Base-by-base conservation (phyloP, 1,284 basidiomycete genomes). In the Pyrrhoderma lamaoense region DNA sequence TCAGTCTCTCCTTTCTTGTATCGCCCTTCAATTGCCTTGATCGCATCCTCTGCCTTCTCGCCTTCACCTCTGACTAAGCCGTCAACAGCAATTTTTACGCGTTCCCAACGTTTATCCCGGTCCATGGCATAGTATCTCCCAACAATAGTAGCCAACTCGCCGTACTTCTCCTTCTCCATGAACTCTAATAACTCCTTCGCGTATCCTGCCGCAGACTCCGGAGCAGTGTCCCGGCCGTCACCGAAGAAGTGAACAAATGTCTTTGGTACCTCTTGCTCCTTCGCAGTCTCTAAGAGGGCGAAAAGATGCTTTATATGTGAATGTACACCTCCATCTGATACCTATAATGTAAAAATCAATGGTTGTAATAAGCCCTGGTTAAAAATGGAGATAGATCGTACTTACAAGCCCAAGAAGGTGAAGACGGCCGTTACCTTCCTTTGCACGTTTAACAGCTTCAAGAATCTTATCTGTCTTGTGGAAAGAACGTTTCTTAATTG, bases 121-220 rank as follows among this genome's bases (percentile, higher is more conserved):
- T 94, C 92, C 92, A 94, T 94, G 39, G 91, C 92, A 61, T 93
- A 95, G 75, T 95, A 95, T 45, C 92, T 72, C 3, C 91, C 91
- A 25, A 92, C 72, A 47, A 93, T 75, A 5, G 89, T 93, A 8
- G 88, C 84, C 51, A 94, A 69, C 61, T 82, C 73, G 27, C 84
- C 85, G 48, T 85, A 80, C 37, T 81, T 75, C 62, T 89, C 82
- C 58, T 85, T 78, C 64, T 86, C 74, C 55, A 87, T 75, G 66
- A 91, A 93, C 35, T 83, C 83, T 16, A 82, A 73, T 3, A 95
- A 72, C 42, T 93, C 76, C 61, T 86, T 73, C 43, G 79, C 75
- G 67, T 93, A 93, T 9, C 75, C 77, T 3, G 76, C 72, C 2
- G 88, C 78, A 1, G 89, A 92, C 38, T 79, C 73, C 4, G 92